Percentiles rank a stretch among this genome's conserved stretches.
These are phyloP conservation scores for Neotropicomus parvogracilis DNA, from an alignment of 1,284 basidiomycete genomes.

Conservation along the genomic window DNA sequence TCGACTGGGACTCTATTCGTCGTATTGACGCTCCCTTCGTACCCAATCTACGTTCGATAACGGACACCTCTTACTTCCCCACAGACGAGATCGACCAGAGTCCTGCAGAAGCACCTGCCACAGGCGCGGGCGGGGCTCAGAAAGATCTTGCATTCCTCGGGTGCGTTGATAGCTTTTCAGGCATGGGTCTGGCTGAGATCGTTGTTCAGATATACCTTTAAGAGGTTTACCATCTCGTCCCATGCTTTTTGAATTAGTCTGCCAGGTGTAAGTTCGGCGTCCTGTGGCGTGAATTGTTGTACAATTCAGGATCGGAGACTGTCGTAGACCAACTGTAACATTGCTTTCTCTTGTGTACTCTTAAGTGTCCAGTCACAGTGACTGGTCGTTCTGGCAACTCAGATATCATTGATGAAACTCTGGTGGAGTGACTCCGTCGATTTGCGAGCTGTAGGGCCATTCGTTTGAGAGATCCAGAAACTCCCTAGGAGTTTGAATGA, in stretches of 20 bases:
- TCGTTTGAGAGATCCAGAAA: no score
- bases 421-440: no score
- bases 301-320: background rate
- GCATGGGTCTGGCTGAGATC: slow-evolving; percentile 7
- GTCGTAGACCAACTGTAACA: no score
- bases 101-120: slow-evolving; percentile 58
- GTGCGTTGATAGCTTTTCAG: slow-evolving; percentile 41
- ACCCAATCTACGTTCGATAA: slow-evolving; percentile 87
- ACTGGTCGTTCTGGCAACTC: no score
- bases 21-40: slow-evolving; percentile 94
- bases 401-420: no score
- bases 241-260: slow-evolving; percentile 32
- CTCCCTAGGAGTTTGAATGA: no score
- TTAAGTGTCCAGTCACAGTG: no score
- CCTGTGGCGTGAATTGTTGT: background rate
- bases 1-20: slow-evolving; percentile 89
- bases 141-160: slow-evolving; percentile 93
- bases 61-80: slow-evolving; percentile 96
- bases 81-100: slow-evolving; percentile 94
- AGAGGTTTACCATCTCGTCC: slow-evolving; percentile 59
- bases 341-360: background rate
- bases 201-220: slow-evolving; percentile 66
- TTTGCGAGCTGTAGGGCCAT: no score
- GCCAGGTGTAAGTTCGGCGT: background rate
- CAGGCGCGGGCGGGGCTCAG: slow-evolving; percentile 58